Percentiles rank a stretch among this genome's conserved stretches.
These are phyloP conservation scores for Aureobasidium melanogenum DNA, from an alignment of 2,329 filamentous ascomycete species.

Conservation along the genomic window DNA sequence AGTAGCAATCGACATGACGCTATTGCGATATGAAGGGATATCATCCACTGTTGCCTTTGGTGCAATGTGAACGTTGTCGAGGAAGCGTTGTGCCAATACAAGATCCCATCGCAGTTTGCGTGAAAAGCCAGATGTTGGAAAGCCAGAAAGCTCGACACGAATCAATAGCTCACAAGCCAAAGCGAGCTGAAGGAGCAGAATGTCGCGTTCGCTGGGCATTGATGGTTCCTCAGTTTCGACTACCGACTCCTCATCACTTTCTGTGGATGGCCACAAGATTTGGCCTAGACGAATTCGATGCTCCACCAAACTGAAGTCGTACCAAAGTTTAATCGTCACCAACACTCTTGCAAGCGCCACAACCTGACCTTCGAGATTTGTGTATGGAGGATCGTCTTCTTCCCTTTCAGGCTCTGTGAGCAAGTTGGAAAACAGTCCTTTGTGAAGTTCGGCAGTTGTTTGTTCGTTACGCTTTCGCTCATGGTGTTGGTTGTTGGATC, in stretches of 20 bases:
- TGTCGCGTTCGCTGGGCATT: slow-evolving; percentile 38
- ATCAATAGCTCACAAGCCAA: slow-evolving; percentile 47
- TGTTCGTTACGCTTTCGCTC: slow-evolving; percentile 9
- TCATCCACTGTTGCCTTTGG: slow-evolving; percentile 17
- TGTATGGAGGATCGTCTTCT: slow-evolving; percentile 9
- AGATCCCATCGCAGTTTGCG: slow-evolving; percentile 49
- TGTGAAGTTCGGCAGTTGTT: slow-evolving; percentile 20
- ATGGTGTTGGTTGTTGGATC: neutral
- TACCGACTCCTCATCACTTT: slow-evolving; percentile 21
- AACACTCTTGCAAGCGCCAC: slow-evolving; percentile 35
- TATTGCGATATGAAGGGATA: slow-evolving; percentile 15
- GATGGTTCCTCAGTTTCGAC: slow-evolving; percentile 21
- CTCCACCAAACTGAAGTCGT: slow-evolving; percentile 38
- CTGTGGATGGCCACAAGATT: slow-evolving; percentile 33
- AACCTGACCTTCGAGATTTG: slow-evolving; percentile 36
- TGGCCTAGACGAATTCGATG: slow-evolving; percentile 39
- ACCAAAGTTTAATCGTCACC: slow-evolving; percentile 36
- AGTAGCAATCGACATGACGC: slow-evolving; percentile 20
- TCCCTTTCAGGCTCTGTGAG: slow-evolving; percentile 15
- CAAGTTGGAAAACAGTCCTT: slow-evolving; percentile 20
- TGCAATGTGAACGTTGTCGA: slow-evolving; percentile 41
- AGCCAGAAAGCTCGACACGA: slow-evolving; percentile 34
- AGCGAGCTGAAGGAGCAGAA: slow-evolving; percentile 46
- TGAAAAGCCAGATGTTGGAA: slow-evolving; percentile 28
- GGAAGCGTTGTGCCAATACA: slow-evolving; percentile 43